Evolutionary conservation across 306 rosid species (phyloP).

Genomic region (Sphenostylis stenocarpa): DNA sequence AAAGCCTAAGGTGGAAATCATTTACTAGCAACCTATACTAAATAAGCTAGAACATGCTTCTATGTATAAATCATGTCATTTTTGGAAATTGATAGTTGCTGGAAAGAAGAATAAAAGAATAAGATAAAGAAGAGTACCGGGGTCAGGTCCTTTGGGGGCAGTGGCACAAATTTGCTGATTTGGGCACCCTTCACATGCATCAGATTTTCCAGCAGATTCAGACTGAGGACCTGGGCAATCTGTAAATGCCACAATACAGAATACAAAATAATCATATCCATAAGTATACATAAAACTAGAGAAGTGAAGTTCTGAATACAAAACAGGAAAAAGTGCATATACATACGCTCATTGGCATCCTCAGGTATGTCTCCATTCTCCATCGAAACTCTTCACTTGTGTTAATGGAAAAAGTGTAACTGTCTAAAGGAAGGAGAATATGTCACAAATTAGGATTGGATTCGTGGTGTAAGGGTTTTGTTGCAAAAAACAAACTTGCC

Average conservation of each 20-base stretch:
- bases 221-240: slow-evolving; percentile 93
- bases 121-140: slow-evolving; percentile 47
- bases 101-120: slow-evolving; percentile 1
- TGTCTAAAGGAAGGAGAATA: background rate
- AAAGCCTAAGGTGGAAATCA: slow-evolving; percentile 1
- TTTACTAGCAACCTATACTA: background rate
- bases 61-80: background rate
- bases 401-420: background rate
- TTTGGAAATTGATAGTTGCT: background rate
- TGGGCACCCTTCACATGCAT: slow-evolving; percentile 84
- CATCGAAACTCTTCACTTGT: slow-evolving; percentile 42
- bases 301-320: background rate
- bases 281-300: background rate
- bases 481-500: background rate
- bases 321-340: background rate
- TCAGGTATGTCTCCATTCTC: slow-evolving; percentile 77
- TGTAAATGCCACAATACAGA: slow-evolving; percentile 29
- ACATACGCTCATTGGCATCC: slow-evolving; percentile 85
- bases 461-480: background rate
- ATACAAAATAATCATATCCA: background rate
- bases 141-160: slow-evolving; percentile 95
- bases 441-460: background rate
- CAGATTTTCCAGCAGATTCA: slow-evolving; percentile 85
- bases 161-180: slow-evolving; percentile 89
- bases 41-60: background rate